These are phyloP conservation scores for Exophiala oligosperma DNA, from an alignment of 2,329 filamentous ascomycete genomes.

Conservation along the genomic window DNA sequence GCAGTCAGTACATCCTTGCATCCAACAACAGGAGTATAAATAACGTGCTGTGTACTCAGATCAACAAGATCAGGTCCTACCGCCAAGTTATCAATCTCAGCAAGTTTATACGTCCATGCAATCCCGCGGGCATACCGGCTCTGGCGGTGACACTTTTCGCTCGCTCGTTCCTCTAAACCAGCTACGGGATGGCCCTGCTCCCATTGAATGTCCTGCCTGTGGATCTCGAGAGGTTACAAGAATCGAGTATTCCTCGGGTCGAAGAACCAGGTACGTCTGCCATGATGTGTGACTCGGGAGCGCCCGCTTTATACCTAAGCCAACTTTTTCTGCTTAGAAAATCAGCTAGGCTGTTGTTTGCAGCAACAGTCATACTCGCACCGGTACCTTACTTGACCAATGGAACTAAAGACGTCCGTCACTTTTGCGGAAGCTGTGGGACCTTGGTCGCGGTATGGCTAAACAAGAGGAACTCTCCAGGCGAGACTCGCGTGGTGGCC, in stretches of 20 bases:
- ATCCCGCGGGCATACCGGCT: neutral
- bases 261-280: neutral
- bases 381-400: slow-evolving; percentile 1
- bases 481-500: neutral
- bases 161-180: neutral
- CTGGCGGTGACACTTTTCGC: neutral
- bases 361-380: neutral
- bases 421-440: slow-evolving; percentile 2
- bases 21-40: no score
- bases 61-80: no score
- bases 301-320: no score
- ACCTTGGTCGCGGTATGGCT: neutral
- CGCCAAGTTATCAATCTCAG: no score
- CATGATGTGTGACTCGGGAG: neutral
- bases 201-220: slow-evolving; percentile 1
- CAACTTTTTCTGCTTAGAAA: neutral
- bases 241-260: slow-evolving; percentile 1
- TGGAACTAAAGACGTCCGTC: slow-evolving; percentile 1
- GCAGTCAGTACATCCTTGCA: no score
- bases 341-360: neutral
- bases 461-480: slow-evolving; percentile 1
- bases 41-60: no score
- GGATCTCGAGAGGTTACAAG: neutral
- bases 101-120: no score
- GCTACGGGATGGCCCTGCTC: neutral